Evolutionary conservation across 2,329 filamentous ascomycete species (phyloP), one percentile per base, ranked within the genome.

Genomic region (Ramularia collo-cygni): DNA sequence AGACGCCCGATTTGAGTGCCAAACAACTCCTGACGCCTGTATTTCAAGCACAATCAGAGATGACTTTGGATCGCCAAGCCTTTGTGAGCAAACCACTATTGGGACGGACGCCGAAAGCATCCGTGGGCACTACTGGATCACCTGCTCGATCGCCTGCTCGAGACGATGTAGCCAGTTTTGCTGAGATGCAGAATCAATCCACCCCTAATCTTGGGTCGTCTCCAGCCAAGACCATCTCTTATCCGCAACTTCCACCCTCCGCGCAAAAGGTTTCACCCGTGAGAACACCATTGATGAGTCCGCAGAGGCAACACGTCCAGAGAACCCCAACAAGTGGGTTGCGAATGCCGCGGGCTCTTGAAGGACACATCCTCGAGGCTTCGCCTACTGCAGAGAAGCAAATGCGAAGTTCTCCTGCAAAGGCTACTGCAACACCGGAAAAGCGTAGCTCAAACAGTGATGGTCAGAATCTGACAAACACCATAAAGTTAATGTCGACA

Each of bases 401-500:
- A 19, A 42, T 48, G 26, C 50, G 51, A 8, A 53, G 43, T 26
- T 52, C 52, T n/a, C 50, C 51, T 10, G 28, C 38, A n/a, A 43
- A 39, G 32, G 27, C 18, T 24, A 18, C 38, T 4, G 32, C 30
- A 2, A 49, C 54, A 6, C 44, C 49, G 3, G 45, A 56, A 30
- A 51, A 44, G 37, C 31, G 33, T 9, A 43, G 38, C 4, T 38
- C 47, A 7, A 41, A 51, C 31, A 52, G 57, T 13, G 41, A 42
- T 13, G 36, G 46, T 8, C 31, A 48, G 27, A 33, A 39, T 38
- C 26, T 69, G 15, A 57, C 61, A 6, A 66, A 69, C 43, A 68
- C 61, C 27, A 69, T 72, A 51, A 70, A 65, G 42, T 55, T 69
- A 12, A 59, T 72, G 36, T 68, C 66, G 0, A 72, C 69, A 0